Conservation (phyloP, 2,329 filamentous ascomycete genomes). For the Verticillium nonalfalfae region DNA sequence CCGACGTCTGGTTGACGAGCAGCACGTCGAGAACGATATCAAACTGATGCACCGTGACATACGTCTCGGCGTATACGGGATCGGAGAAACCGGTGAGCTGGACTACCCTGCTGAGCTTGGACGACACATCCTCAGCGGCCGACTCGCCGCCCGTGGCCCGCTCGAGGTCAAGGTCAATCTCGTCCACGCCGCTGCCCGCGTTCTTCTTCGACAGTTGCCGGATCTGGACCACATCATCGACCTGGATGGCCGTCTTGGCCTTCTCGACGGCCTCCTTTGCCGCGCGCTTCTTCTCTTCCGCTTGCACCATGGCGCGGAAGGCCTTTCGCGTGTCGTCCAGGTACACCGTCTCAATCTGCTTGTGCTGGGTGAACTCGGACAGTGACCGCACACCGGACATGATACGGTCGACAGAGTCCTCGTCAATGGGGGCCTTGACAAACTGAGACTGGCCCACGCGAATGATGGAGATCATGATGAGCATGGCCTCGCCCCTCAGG, state of each 20-base stretch:
- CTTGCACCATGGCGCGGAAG: conserved; percentile 94
- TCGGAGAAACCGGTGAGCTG: conserved; percentile 98
- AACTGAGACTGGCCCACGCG: conserved; percentile 98
- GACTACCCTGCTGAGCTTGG: conserved; percentile 92
- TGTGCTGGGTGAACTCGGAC: conserved; percentile 82
- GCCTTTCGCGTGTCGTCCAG: conserved; percentile 91
- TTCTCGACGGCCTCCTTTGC: conserved; percentile 89
- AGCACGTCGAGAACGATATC: conserved; percentile 96
- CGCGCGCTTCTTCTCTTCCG: conserved; percentile 96
- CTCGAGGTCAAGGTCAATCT: conserved; percentile 84
- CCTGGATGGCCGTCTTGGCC: conserved; percentile 88
- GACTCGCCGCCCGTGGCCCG: conserved; percentile 90
- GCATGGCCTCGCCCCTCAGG: conserved; percentile 91
- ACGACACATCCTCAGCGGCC: conserved; percentile 76
- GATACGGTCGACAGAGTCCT: conserved; percentile 96
- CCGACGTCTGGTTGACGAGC: conserved; percentile 92
- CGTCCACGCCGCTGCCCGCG: conserved; percentile 70
- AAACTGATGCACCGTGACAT: conserved; percentile 98
- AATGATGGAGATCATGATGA: conserved; percentile 99
- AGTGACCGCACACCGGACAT: conserved; percentile 95
- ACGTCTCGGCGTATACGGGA: conserved; percentile 96
- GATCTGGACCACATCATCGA: conserved; percentile 91
- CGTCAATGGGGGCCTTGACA: conserved; percentile 93
- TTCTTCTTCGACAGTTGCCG: conserved; percentile 93
- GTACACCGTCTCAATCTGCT: conserved; percentile 88